Evolutionary conservation across 1,284 basidiomycete genomes (phyloP), one percentile per base, ranked within the genome.

Genomic region (Apiotrichum akiyoshidainum): DNA sequence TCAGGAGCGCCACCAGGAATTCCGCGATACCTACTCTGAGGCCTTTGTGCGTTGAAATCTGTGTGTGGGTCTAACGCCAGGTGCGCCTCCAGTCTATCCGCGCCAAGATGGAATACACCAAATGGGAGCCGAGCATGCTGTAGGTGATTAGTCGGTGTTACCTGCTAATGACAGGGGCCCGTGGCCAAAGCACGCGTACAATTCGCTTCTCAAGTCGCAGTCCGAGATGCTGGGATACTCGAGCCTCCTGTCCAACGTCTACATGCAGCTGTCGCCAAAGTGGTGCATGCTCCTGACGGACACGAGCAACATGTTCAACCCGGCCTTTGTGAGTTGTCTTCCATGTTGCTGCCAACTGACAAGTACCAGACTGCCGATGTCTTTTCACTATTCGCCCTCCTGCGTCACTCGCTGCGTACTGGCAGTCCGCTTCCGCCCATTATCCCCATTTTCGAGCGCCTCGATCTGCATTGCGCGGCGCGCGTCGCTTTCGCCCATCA

Each of bases 381-480:
- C 33, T 47, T 78, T n/a, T 52, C 70, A 6, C 64, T 74, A 16
- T 76, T 78, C 45, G 57, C 72, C 2, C 60, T 74, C 10, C 57
- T 78, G 12, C 65, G 72, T 31, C 67, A 74, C 46, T 64, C 71
- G 1, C 60, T 78, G 13, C 61, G 67, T 1, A 57, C 63, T 7
- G 75, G 70, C 7, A 52, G 62, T 17, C 65, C 72, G 0, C 59
- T 78, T 13, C 74, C 75, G 2, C 68, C 74, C 0, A 69, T 68
- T 8, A 67, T 76, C n/a, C 70, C 75, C 10, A 70, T 78, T 31
- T 67, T 73, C 42, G 77, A 78, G 56, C 63, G 74, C n/a, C 62
- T 78, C 7, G 65, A 66, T 5, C 70, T 71, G 51, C 67, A 72
- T 61, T 61, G 56, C 39, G 41, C 10, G 5, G 37, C 12, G 37